Conservation (phyloP, 176 grass and related monocot genomes). For the Rhipidocladum racemiflorum region DNA sequence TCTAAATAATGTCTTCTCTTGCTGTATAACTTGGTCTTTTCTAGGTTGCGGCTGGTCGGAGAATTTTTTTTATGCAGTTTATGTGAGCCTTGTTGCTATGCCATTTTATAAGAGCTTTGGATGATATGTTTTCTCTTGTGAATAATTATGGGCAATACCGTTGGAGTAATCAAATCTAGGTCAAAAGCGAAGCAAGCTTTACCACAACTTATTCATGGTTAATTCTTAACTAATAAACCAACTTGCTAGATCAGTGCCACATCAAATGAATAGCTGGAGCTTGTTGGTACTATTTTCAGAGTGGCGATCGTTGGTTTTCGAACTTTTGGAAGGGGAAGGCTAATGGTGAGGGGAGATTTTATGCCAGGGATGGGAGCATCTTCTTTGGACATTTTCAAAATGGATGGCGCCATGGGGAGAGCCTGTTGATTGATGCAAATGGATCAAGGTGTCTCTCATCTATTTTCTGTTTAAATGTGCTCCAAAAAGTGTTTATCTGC, state of each 20-base stretch:
- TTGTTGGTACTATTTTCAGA: conserved; percentile 87
- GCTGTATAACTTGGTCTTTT: too few relatives aligned
- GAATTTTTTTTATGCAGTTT: not conserved
- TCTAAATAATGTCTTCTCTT: not conserved
- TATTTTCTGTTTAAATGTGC: not conserved
- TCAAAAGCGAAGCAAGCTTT: not conserved
- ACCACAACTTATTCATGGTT: not conserved
- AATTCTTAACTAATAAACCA: not conserved
- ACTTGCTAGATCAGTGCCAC: not conserved
- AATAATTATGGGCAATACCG: not conserved
- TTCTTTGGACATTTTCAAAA: conserved; percentile 87
- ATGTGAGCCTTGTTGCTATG: not conserved
- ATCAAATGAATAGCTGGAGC: not conserved
- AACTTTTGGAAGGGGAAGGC: conserved; percentile 97
- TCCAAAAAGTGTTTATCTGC: not conserved
- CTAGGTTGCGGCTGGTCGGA: not conserved
- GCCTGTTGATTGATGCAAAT: conserved; percentile 61
- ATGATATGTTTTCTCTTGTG: not conserved
- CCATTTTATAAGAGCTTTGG: not conserved
- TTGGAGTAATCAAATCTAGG: not conserved
- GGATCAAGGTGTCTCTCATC: conserved; percentile 60
- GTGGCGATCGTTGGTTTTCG: conserved; percentile 83
- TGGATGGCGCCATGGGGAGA: conserved; percentile 79
- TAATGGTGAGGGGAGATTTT: conserved; percentile 93
- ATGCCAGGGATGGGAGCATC: conserved; percentile 73